Percentiles rank a stretch among this genome's conserved stretches.
These are phyloP conservation scores for Fusarium clavum DNA, from an alignment of 2,329 filamentous ascomycete species.

Conservation along the genomic window DNA sequence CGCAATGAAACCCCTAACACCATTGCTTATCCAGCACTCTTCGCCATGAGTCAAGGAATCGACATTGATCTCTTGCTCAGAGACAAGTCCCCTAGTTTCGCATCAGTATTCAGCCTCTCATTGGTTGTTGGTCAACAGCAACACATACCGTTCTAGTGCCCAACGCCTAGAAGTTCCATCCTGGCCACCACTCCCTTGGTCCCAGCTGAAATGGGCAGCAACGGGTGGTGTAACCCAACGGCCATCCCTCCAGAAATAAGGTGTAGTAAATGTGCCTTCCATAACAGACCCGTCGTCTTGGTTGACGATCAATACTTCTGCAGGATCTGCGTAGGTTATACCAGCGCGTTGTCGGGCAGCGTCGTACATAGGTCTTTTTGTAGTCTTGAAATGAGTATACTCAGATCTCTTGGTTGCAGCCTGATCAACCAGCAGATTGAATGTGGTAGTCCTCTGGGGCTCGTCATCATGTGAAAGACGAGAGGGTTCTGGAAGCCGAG, in stretches of 20 bases:
- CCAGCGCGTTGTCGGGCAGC: conserved; percentile 71
- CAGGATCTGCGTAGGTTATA: conserved; percentile 62
- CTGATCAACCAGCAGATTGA: conserved; percentile 59
- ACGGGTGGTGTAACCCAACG: conserved; percentile 85
- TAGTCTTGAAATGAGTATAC: conserved; percentile 91
- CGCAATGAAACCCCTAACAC: conserved; percentile 79
- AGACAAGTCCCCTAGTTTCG: conserved; percentile 65
- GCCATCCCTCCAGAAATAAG: conserved; percentile 80
- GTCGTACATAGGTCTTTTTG: conserved; percentile 77
- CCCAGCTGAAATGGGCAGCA: conserved; percentile 51
- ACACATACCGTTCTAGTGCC: conserved; percentile 74
- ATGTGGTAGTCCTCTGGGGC: conserved; percentile 49
- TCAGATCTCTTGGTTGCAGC: conserved; percentile 60
- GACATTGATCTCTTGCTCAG: conserved; percentile 71
- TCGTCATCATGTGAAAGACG: conserved; percentile 37
- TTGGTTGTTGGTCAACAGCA: background rate
- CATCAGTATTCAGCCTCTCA: conserved; percentile 4
- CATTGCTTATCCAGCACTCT: conserved; percentile 89
- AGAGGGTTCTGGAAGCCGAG: conserved; percentile 61
- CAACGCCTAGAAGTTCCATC: conserved; percentile 85
- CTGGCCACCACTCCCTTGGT: conserved; percentile 76
- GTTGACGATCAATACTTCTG: conserved; percentile 83
- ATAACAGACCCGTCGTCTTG: conserved; percentile 72
- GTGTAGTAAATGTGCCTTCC: conserved; percentile 86
- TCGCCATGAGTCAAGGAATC: conserved; percentile 76